Percentiles rank a stretch among this genome's conserved stretches.
These are phyloP conservation scores for Fusarium sp. DNA, from an alignment of 2,329 filamentous ascomycete species.

Conservation along the genomic window DNA sequence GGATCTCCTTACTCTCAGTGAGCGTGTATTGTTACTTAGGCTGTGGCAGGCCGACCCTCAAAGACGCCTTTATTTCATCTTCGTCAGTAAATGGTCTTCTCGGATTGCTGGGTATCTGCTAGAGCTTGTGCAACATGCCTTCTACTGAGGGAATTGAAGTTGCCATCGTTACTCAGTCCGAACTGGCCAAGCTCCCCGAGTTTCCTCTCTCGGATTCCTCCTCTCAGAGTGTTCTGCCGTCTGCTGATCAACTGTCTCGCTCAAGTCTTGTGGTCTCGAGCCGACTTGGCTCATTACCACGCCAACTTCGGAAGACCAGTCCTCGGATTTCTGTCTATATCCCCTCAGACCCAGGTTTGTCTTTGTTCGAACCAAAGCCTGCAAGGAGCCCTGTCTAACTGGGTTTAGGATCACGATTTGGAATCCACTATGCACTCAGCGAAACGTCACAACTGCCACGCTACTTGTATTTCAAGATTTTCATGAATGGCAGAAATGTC, in stretches of 20 bases:
- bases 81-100: not conserved
- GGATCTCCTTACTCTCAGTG: not conserved
- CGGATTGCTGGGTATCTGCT: not conserved
- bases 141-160: constrained; percentile 58
- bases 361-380: not conserved
- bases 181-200: constrained; percentile 55
- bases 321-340: constrained; percentile 64
- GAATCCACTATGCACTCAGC: constrained; percentile 57
- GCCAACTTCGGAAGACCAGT: constrained; percentile 44
- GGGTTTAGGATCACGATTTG: constrained; percentile 59
- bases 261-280: constrained; percentile 18
- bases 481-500: constrained; percentile 62
- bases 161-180: constrained; percentile 50
- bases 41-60: not conserved
- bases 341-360: constrained; percentile 60
- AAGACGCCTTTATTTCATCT: not conserved
- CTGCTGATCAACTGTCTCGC: constrained; percentile 18
- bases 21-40: not conserved
- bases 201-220: constrained; percentile 63
- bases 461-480: constrained; percentile 63
- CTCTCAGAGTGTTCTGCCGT: constrained; percentile 49
- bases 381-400: not conserved
- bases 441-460: constrained; percentile 45
- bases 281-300: not conserved
- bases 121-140: constrained; percentile 51